These are phyloP conservation scores for Porcisia hertigi DNA, from an alignment of 208 protist genomes.

Conservation along the genomic window DNA sequence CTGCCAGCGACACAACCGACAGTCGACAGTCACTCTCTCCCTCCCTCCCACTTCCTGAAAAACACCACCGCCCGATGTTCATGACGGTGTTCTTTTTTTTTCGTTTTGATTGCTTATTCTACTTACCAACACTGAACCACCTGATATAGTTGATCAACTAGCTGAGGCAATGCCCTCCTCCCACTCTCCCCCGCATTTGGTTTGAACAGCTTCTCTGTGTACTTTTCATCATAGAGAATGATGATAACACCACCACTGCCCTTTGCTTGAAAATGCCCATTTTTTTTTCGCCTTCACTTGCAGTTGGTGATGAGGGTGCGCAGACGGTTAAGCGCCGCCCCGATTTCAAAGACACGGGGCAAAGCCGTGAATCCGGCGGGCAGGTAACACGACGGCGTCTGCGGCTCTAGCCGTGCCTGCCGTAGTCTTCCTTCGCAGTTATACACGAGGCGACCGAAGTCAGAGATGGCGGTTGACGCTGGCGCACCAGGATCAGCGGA, in stretches of 20 bases:
- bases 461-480: slow-evolving; percentile 2
- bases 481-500: background rate
- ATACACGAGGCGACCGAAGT: slow-evolving; percentile 23
- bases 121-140: background rate
- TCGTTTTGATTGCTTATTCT: background rate
- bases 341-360: slow-evolving; percentile 84
- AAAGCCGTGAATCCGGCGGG: slow-evolving; percentile 73
- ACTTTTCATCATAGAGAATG: background rate
- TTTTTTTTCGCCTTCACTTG: slow-evolving; percentile 3
- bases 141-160: background rate
- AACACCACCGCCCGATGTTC: background rate
- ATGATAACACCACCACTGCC: background rate
- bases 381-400: slow-evolving; percentile 62
- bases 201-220: too few relatives aligned
- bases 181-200: background rate
- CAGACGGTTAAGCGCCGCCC: slow-evolving; percentile 89
- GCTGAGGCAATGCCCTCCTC: background rate
- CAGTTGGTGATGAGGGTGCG: slow-evolving; percentile 51
- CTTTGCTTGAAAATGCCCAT: background rate
- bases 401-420: slow-evolving; percentile 55
- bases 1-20: background rate
- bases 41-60: too few relatives aligned
- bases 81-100: background rate
- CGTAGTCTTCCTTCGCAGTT: slow-evolving; percentile 45
- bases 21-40: background rate